These are phyloP conservation scores for Diaporthe vaccinii DNA, from an alignment of 2,329 filamentous ascomycete genomes.

Conservation along the genomic window DNA sequence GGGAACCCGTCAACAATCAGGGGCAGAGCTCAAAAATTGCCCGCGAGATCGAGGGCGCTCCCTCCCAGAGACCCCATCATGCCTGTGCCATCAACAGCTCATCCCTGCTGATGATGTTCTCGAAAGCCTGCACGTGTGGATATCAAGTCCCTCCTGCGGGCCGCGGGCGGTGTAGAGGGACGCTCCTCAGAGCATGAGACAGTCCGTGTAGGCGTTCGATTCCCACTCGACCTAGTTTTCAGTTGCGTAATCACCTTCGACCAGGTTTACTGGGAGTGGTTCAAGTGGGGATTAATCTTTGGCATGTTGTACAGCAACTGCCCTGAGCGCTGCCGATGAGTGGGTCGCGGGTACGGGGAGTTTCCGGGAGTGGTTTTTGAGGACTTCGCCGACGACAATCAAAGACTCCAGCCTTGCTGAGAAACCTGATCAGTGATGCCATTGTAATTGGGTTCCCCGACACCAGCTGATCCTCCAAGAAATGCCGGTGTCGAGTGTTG, in stretches of 20 bases:
- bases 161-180: background rate
- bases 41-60: background rate
- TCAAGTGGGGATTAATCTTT: background rate
- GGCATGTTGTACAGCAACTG: background rate
- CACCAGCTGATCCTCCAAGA: background rate
- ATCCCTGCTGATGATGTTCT: background rate
- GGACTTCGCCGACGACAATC: background rate
- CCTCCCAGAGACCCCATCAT: background rate
- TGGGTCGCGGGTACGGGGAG: constrained; percentile 8
- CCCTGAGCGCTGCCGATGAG: background rate
- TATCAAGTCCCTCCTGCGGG: background rate
- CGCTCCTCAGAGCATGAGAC: background rate
- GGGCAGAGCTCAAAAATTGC: background rate
- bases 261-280: background rate
- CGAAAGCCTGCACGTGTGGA: background rate
- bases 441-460: no score
- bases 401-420: background rate
- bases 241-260: background rate
- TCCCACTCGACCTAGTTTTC: background rate
- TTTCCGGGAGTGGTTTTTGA: no score
- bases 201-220: background rate
- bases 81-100: background rate
- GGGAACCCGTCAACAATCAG: constrained; percentile 21
- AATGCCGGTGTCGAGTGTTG: background rate
- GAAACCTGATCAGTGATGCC: background rate